Evolutionary conservation across 768 basidiomycete genomes (phyloP).

Genomic region (Pleurotus giganteus): DNA sequence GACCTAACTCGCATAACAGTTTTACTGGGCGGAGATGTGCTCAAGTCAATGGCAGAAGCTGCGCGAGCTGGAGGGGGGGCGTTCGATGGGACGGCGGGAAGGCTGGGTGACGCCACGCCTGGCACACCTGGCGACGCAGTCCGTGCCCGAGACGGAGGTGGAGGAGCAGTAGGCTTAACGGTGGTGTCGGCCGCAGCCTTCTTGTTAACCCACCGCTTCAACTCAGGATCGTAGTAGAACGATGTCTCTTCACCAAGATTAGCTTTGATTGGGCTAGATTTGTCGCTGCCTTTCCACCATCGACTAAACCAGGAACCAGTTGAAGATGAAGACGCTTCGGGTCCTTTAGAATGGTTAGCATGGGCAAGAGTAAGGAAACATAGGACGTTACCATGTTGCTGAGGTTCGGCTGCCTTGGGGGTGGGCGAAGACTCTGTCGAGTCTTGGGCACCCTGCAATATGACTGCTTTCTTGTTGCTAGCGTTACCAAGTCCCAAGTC

Average conservation of each 20-base stretch:
- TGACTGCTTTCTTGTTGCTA: constrained; percentile 6
- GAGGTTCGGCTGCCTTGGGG: constrained; percentile 20
- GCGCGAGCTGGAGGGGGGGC: constrained; percentile 44
- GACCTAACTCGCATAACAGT: constrained; percentile 61
- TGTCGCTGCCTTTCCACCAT: constrained; percentile 71
- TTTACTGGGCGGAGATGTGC: constrained; percentile 48
- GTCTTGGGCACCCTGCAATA: neutral
- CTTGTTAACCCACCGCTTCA: constrained; percentile 95
- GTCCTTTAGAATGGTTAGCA: constrained; percentile 10
- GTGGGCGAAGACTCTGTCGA: constrained; percentile 2
- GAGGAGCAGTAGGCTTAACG: constrained; percentile 52
- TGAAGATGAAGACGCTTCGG: constrained; percentile 27
- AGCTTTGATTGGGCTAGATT: constrained; percentile 78
- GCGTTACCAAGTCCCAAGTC: constrained; percentile 89
- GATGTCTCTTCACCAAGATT: constrained; percentile 88
- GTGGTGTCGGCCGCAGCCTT: constrained; percentile 63
- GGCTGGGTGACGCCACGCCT: constrained; percentile 27
- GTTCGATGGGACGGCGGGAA: constrained; percentile 14
- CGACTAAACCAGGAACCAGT: constrained; percentile 77
- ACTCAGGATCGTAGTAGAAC: constrained; percentile 94
- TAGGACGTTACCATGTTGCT: constrained; percentile 25
- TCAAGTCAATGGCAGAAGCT: constrained; percentile 63
- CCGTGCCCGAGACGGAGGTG: constrained; percentile 79
- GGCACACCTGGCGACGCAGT: constrained; percentile 75
- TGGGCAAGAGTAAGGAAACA: neutral